These are phyloP conservation scores for Eucalyptus sp. DNA, from an alignment of 345 rosid genomes.

Conservation along the genomic window DNA sequence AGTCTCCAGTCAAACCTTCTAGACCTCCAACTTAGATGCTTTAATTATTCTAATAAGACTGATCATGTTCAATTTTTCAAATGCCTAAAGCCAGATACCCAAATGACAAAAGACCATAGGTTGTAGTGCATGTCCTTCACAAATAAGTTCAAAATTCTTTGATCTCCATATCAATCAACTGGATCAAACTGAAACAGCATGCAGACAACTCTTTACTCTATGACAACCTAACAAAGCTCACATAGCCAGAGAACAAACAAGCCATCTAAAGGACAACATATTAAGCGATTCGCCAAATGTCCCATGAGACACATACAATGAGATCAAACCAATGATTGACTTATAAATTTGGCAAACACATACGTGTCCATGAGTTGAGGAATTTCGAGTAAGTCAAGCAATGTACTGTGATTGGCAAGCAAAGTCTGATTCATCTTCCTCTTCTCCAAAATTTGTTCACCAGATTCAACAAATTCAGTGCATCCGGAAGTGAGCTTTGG, in stretches of 20 bases:
- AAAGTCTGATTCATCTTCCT: conserved; percentile 91
- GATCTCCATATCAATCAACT: not conserved
- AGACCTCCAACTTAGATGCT: not conserved
- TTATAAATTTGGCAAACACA: conserved; percentile 7
- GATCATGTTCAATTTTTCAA: not conserved
- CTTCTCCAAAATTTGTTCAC: conserved; percentile 80
- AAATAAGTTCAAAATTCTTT: not conserved
- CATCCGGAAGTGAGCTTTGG: conserved; percentile 83
- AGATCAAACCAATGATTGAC: not conserved
- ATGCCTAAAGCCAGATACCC: not conserved
- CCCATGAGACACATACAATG: not conserved
- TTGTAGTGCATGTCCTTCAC: not conserved
- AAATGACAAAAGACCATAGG: not conserved
- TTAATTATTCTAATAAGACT: not conserved
- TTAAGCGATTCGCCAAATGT: not conserved
- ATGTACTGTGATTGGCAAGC: conserved; percentile 78
- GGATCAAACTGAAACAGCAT: not conserved
- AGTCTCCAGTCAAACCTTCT: not conserved
- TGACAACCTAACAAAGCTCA: not conserved
- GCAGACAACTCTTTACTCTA: not conserved
- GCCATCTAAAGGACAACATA: not conserved
- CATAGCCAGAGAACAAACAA: not conserved
- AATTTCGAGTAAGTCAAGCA: conserved; percentile 98
- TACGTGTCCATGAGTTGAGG: conserved; percentile 99
- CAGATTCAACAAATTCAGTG: conserved; percentile 80